Base-by-base conservation (phyloP, 768 basidiomycete species). In the Leccinum fibrillosum region DNA sequence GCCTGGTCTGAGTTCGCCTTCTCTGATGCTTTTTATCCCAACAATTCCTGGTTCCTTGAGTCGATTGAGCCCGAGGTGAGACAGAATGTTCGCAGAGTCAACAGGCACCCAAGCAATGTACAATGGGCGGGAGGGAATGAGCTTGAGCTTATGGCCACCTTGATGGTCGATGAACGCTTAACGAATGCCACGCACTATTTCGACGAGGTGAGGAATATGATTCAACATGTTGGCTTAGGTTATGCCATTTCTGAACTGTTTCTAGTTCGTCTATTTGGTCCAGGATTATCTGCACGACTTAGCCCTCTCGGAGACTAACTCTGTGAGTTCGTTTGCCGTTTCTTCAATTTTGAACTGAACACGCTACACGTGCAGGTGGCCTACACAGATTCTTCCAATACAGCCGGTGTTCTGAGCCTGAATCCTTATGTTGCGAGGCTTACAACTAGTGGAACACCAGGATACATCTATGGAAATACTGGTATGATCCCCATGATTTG, bases 351-450 rank as follows among this genome's bases (percentile, higher is more conserved):
- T 17, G 28, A 8, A 10, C 28, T 44, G 2, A 54, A 23, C 4
- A 54, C 32, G 12, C 35, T 1, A 10, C 28, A 30, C 25, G 8
- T 26, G 2, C 52, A 82, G 81, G 78, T 85, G 4, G 73, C 83
- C 9, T 86, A 85, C 58, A 84, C 82, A 0, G 82, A 82, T 62
- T 84, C 82, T 57, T 85, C 83, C 0, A 85, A 82, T 4, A 86
- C 82, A 0, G 74, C 74, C 13, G 83, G 84, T 10, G 79, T 83
- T 15, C 67, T 86, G n/a, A 82, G 78, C 57, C 70, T 85, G 13
- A 79, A 85, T 52, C 84, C 83, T 7, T 83, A 83, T 53, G 69
- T 78, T 7, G 64, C 83, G 21, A 69, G 84, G 47, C 79, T 82
- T 58, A 69, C 69, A 28, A 85, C 32, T 11, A 11, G 84, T 58